Evolutionary conservation across 352 stramenopile genomes (phyloP), one percentile per base, ranked within the genome.

Genomic region (Pythium sp.): DNA sequence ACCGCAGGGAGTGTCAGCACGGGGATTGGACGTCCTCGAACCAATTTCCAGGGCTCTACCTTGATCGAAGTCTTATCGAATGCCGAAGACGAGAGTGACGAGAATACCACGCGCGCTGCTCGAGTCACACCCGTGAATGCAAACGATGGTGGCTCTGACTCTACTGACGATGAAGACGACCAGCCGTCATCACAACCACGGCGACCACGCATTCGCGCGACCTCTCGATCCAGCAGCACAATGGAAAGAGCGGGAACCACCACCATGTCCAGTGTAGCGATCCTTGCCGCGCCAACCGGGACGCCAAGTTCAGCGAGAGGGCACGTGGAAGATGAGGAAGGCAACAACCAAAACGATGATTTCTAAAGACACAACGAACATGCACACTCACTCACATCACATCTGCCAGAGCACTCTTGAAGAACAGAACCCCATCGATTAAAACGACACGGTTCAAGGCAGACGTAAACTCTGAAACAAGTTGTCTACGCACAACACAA

Each of bases 301-400:
- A 32, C 41, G 15, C 15, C 60, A 56, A 11, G 28, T n/a, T 22
- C 2, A 46, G 56, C 56, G n/a, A 62, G 56, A 20, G n/a, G 11
- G 55, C 55, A 57, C 34, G 53, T 34, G 5, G 41, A 46, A n/a
- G 24, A 58, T 5, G 36, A 60, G 6, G 38, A 68, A 11, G 24
- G 71, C 61, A 74, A 78, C 58, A 78, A 78, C 56, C 74, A 78
- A 58, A 57, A 51, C 11, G 69, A 78, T 12, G 70, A 77, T 26
- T 20, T 70, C 28, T 78, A 71, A 46, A 34, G 6, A 34, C 18
- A 30, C 22, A 26, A 38, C 22, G 18, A 41, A 20, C 51, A 59
- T n/a, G 41, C 41, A 47, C 41, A 47, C 15, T 47, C 41, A 47
- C n/a, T n/a, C 38, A 51, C 43, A 51, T 51, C 41, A 12, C 43